These are phyloP conservation scores for Calonectria leucothoes DNA, from an alignment of 2,329 filamentous ascomycete species.

Conservation along the genomic window DNA sequence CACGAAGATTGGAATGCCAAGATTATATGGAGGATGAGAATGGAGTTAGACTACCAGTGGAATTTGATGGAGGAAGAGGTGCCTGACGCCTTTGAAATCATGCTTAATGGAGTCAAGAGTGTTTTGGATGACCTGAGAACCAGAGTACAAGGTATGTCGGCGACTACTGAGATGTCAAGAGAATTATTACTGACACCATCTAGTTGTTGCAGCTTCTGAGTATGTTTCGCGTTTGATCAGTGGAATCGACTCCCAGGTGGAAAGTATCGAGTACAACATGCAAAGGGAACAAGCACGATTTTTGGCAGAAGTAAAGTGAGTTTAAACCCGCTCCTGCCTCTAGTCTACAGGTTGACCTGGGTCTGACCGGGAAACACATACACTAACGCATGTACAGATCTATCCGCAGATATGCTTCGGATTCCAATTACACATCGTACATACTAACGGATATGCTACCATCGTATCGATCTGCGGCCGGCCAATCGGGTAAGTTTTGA, in stretches of 20 bases:
- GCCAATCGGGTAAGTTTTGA: background rate
- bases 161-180: rapidly evolving
- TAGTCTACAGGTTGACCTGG: too few species aligned
- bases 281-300: background rate
- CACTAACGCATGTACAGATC: background rate
- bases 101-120: background rate
- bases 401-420: conserved; percentile 24
- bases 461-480: conserved; percentile 13
- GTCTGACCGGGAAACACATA: too few species aligned
- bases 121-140: background rate
- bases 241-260: background rate
- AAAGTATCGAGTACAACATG: conserved; percentile 15
- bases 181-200: background rate
- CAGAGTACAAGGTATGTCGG: background rate
- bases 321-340: background rate
- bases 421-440: conserved; percentile 28
- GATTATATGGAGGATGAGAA: conserved; percentile 48
- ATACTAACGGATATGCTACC: conserved; percentile 30
- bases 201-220: background rate
- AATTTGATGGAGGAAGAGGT: conserved; percentile 44
- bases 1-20: conserved; percentile 46
- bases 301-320: conserved; percentile 18
- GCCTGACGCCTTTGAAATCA: background rate
- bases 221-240: background rate
- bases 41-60: conserved; percentile 43